Evolutionary conservation across 495 filamentous ascomycete genomes (phyloP), one percentile per base, ranked within the genome.

Genomic region (Pseudotulostoma volvatum): DNA sequence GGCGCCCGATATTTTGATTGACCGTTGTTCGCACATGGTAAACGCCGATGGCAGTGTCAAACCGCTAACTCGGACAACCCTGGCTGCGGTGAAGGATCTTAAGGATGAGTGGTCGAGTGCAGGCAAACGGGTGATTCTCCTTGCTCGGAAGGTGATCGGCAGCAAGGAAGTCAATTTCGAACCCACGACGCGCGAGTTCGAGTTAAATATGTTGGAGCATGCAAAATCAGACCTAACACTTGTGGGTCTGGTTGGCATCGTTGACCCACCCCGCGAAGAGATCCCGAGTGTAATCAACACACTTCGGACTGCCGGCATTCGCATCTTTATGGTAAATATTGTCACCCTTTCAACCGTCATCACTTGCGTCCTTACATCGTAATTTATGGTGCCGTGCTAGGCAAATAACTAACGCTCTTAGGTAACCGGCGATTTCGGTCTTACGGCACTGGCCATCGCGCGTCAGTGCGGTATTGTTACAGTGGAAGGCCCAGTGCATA

Each of bases 361-460:
- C n/a, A n/a, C n/a, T n/a, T n/a, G n/a, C n/a, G n/a, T n/a, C n/a
- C n/a, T n/a, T n/a, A n/a, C n/a, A n/a, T n/a, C n/a, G n/a, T n/a
- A n/a, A n/a, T n/a, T n/a, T n/a, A n/a, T n/a, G n/a, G n/a, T n/a
- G n/a, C n/a, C n/a, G n/a, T n/a, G n/a, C n/a, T n/a, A n/a, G n/a
- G n/a, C n/a, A n/a, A n/a, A n/a, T n/a, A n/a, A n/a, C 23, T 28
- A 28, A 28, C 23, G 11, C 23, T 28, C 23, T 28, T 76, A 28
- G 23, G 23, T 28, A 11, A 84, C 79, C 17, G 79, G 81, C 21
- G 79, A 86, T 49, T 79, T 77, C 44, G 72, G 73, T 8, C 61
- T 79, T 15, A 84, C 80, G 1, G 79, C 77, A 0, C 64, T 71
- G 43, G 74, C 78, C 2, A 82, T 84, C 41, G 77, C 77, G 3